Base-by-base conservation (phyloP, 495 filamentous ascomycete genomes). In the Emericellopsis terricola region DNA sequence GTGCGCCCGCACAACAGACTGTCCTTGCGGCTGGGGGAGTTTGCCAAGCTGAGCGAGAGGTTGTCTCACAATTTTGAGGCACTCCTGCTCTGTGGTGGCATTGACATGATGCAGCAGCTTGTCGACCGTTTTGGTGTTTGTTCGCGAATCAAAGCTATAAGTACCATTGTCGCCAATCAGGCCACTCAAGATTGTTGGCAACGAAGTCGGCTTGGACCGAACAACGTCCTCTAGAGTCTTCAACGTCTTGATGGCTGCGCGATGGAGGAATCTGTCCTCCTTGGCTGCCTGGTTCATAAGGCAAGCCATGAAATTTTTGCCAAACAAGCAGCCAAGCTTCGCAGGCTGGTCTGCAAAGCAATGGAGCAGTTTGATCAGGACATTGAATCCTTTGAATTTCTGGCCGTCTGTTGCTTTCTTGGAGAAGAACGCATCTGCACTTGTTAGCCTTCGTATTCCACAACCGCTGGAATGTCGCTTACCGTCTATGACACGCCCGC, bases 401-500 rank as follows among this genome's bases (percentile, higher is more conserved):
- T 86, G 76, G 49, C 84, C 81, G 15, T 80, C 71, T 0, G 86
- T 93, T 8, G 85, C 73, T 13, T 68, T 68, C 33, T 76, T 64
- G 17, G 79, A 73, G 47, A 94, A 94, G 6, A 94, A 59, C 19
- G 76, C 73, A 46, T 85, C 83, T 85, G 47, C 9, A 29, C 11
- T 11, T 32, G 46, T 55, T 46, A 52, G 53, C 40, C 15, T 41
- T 30, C 33, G 23, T 4, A 14, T 30, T 37, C 21, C 31, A 11
- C 8, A 40, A 14, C 18, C 3, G 7, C 14, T 19, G 7, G 3
- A 10, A 15, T 3, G 11, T 1, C 8, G 68, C 78, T 67, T 50
- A 81, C 76, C 71, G 53, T 94, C 89, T 38, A 96, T 78, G 40
- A 78, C 73, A 15, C 80, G 73, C n/a, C 70, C 71, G 89, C 89